Evolutionary conservation across 176 grass and related monocot genomes (phyloP).

Genomic region (Juncus effusus): DNA sequence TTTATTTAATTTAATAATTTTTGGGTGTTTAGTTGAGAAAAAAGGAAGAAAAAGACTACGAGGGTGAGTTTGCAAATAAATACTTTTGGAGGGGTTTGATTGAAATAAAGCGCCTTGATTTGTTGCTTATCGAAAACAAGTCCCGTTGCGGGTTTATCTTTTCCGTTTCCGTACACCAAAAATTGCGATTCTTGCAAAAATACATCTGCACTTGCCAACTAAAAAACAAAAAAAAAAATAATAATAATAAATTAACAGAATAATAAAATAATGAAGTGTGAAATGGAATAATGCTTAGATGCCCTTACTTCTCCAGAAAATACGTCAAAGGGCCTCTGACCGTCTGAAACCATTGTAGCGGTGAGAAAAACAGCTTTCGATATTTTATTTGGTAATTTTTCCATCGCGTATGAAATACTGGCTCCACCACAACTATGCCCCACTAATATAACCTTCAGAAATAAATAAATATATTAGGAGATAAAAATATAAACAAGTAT

Average conservation of each 20-base stretch:
- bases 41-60: no score
- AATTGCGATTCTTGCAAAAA: conserved; percentile 92
- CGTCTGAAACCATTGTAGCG: conserved; percentile 93
- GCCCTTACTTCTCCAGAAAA: conserved; percentile 64
- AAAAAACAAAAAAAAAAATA: conserved; percentile 28
- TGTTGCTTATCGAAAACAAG: conserved; percentile 89
- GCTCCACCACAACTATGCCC: conserved; percentile 96
- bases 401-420: conserved; percentile 69
- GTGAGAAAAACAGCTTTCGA: conserved; percentile 84
- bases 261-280: background rate
- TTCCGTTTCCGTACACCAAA: conserved; percentile 71
- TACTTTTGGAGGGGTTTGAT: conserved; percentile 87
- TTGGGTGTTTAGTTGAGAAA: no score
- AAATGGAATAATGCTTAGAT: conserved; percentile 3
- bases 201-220: conserved; percentile 88
- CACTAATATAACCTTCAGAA: conserved; percentile 75
- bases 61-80: conserved; percentile 1
- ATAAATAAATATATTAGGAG: background rate
- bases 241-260: conserved; percentile 3
- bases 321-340: conserved; percentile 78
- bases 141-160: conserved; percentile 81
- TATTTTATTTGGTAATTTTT: conserved; percentile 65
- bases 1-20: no score
- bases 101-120: conserved; percentile 87
- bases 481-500: conserved; percentile 1